Evolutionary conservation across 805 yeast genomes (phyloP).

Genomic region (Saccharomycopsis babjevae): DNA sequence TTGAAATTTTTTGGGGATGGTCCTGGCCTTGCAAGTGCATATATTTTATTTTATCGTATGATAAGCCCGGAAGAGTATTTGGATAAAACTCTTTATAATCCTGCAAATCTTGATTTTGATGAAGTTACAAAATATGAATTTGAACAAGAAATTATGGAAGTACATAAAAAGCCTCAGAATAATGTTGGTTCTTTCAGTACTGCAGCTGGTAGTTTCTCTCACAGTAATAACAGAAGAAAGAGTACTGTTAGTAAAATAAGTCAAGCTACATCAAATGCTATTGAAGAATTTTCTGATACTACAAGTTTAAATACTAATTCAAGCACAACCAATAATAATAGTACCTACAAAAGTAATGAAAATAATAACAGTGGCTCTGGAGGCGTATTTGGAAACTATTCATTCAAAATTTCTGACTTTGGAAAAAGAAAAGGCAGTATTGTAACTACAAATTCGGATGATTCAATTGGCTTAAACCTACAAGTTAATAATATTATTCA

Average conservation of each 20-base stretch:
- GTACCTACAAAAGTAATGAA: background rate
- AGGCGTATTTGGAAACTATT: background rate
- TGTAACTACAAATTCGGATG: background rate
- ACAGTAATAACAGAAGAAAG: background rate
- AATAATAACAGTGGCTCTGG: background rate
- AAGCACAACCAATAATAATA: background rate
- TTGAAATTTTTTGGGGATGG: slow-evolving; percentile 81
- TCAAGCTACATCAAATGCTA: background rate
- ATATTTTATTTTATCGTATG: slow-evolving; percentile 72
- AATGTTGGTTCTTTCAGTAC: background rate
- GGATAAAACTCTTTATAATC: slow-evolving; percentile 23
- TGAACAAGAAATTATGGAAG: background rate
- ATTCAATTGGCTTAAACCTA: background rate
- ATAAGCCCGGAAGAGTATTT: slow-evolving; percentile 31
- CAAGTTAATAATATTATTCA: background rate
- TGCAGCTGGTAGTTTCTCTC: background rate
- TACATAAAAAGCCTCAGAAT: background rate
- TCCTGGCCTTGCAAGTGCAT: slow-evolving; percentile 84
- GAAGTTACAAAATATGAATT: background rate
- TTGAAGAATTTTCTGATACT: background rate
- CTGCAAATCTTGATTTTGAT: slow-evolving; percentile 7
- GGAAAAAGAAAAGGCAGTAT: background rate
- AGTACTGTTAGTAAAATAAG: background rate
- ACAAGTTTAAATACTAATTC: background rate
- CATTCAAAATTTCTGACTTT: background rate